These are phyloP conservation scores for Chaetomiaceae sp. DNA, from an alignment of 2,329 filamentous ascomycete genomes.

Conservation along the genomic window DNA sequence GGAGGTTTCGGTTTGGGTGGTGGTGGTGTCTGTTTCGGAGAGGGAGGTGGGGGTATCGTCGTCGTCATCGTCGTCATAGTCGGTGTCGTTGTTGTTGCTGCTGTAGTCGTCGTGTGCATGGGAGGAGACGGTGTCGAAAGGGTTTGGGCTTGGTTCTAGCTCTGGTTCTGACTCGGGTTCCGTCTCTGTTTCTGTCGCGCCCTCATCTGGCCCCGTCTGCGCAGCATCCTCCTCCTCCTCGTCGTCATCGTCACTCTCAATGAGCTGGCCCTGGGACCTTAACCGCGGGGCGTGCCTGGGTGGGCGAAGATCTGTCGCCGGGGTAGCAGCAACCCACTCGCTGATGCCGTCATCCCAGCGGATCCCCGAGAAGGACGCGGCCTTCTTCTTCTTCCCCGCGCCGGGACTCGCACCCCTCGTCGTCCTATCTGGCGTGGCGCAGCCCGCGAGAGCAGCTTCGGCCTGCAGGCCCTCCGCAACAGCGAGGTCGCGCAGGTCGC, in stretches of 20 bases:
- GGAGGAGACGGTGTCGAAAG: not conserved
- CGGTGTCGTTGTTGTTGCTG: too few relatives aligned
- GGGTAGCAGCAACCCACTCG: slow-evolving; percentile 32
- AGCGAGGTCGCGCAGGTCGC: slow-evolving; percentile 48
- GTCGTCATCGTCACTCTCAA: not conserved
- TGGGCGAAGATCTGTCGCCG: slow-evolving; percentile 5
- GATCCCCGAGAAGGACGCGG: slow-evolving; percentile 25
- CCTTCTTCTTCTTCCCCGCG: slow-evolving; percentile 5
- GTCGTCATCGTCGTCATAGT: too few relatives aligned
- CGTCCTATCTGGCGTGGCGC: not conserved
- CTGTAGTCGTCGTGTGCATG: not conserved
- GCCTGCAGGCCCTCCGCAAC: slow-evolving; percentile 45
- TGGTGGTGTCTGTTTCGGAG: too few relatives aligned
- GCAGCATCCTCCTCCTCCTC: not conserved
- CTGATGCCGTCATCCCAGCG: slow-evolving; percentile 37
- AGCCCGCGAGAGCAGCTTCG: not conserved
- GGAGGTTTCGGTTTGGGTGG: not conserved
- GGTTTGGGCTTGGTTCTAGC: not conserved
- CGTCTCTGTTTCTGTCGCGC: not conserved
- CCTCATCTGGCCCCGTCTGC: too few relatives aligned
- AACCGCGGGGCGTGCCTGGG: not conserved
- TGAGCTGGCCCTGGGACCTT: not conserved
- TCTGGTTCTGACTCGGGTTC: not conserved
- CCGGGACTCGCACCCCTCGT: not conserved
- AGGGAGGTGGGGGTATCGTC: too few relatives aligned